phyloP scores from a whole-genome alignment of 2,329 filamentous ascomycete species.

The Aureobasidium sp. region DNA sequence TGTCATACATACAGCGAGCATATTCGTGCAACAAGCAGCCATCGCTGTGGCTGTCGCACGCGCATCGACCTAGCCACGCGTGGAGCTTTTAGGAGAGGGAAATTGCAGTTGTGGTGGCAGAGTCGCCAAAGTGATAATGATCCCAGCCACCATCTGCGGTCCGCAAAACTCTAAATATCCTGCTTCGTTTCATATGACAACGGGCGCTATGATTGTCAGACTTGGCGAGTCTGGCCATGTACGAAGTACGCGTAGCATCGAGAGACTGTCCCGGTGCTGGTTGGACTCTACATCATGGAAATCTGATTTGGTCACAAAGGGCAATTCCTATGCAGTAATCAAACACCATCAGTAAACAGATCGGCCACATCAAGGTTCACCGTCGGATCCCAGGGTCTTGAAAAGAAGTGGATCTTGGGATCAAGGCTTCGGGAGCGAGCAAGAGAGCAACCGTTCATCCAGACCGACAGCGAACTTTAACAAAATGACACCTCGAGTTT shows the following conservation, averaged over 20 bases:
- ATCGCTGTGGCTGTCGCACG: background rate
- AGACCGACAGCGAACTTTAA: background rate
- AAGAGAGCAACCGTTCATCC: background rate
- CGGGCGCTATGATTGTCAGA: background rate
- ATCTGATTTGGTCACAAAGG: background rate
- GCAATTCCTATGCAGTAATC: background rate
- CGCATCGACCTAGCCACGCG: background rate
- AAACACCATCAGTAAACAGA: background rate
- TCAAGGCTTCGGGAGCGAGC: background rate
- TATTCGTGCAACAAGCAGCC: background rate
- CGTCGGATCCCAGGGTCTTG: background rate
- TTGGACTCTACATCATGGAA: background rate
- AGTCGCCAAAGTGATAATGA: background rate
- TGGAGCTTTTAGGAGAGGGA: background rate
- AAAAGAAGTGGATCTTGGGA: background rate
- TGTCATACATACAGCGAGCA: background rate
- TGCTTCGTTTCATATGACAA: constrained; percentile 7
- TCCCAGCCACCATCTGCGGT: background rate
- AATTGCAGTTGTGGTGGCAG: background rate
- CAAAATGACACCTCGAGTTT: background rate
- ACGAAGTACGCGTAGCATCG: background rate
- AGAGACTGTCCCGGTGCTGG: background rate
- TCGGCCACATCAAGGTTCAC: background rate
- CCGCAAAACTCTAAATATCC: constrained; percentile 3
- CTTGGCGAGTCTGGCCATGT: background rate